phyloP scores from a whole-genome alignment of 2,329 filamentous ascomycete genomes.

The Cladosporium phlei region DNA sequence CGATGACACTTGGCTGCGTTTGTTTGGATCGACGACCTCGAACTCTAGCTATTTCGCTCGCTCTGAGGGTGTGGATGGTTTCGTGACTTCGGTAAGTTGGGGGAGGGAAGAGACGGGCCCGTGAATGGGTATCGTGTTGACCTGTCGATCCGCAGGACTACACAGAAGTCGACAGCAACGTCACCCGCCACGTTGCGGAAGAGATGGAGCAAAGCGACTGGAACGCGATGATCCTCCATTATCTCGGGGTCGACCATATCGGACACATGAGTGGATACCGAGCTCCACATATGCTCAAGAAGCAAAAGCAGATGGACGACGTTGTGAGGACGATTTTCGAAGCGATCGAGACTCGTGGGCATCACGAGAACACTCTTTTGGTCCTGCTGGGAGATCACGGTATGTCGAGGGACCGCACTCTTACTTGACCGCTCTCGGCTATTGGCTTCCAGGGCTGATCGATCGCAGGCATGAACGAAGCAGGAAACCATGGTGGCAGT shows the following conservation, averaged over 20 bases:
- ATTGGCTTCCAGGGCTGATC: too few species aligned
- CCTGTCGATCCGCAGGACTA: constrained; percentile 72
- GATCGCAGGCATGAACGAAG: constrained; percentile 73
- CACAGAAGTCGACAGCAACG: constrained; percentile 94
- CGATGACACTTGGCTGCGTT: not conserved
- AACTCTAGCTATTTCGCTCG: not conserved
- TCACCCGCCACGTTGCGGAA: constrained; percentile 77
- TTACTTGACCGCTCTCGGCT: too few species aligned
- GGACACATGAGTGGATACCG: constrained; percentile 90
- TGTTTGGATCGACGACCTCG: not conserved
- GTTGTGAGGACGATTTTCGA: constrained; percentile 72
- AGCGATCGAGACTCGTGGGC: constrained; percentile 64
- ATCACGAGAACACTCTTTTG: constrained; percentile 74
- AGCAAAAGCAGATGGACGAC: constrained; percentile 88
- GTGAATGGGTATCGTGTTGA: too few species aligned
- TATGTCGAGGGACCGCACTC: too few species aligned
- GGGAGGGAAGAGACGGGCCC: too few species aligned
- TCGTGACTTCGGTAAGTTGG: constrained; percentile 29
- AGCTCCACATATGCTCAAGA: constrained; percentile 81
- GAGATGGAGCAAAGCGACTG: constrained; percentile 77
- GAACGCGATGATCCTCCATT: constrained; percentile 92
- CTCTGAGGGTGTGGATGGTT: constrained; percentile 30
- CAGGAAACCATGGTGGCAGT: constrained; percentile 92
- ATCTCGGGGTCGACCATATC: constrained; percentile 92
- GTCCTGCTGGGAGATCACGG: constrained; percentile 91